These are phyloP conservation scores for Trichosanthes truncata DNA, from an alignment of 306 rosid genomes.

Conservation along the genomic window DNA sequence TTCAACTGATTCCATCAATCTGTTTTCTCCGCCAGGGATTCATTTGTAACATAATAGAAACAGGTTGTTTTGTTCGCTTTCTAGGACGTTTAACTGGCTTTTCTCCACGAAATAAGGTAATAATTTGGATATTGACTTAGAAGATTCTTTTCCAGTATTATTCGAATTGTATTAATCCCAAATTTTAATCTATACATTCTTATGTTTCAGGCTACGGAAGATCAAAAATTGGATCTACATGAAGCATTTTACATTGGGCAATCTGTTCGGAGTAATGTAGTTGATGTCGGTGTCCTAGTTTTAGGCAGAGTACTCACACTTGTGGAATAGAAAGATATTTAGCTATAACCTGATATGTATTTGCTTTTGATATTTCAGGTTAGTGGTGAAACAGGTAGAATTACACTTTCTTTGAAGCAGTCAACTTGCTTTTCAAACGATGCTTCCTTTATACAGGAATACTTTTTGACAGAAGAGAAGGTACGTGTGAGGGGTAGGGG, in stretches of 20 bases:
- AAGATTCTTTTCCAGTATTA: neutral
- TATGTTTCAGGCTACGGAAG: conserved; percentile 56
- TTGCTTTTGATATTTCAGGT: conserved; percentile 26
- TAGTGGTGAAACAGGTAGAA: conserved; percentile 48
- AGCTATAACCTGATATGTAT: neutral
- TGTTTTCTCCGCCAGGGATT: conserved; percentile 53
- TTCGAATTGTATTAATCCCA: neutral
- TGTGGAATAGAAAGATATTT: conserved; percentile 1
- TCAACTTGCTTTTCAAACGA: conserved; percentile 66
- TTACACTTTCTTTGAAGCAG: conserved; percentile 72
- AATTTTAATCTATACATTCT: neutral
- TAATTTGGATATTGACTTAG: neutral
- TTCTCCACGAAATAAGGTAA: conserved; percentile 74
- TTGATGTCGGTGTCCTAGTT: conserved; percentile 52
- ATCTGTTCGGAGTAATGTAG: conserved; percentile 72
- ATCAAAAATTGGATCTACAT: conserved; percentile 44
- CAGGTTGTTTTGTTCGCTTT: conserved; percentile 92
- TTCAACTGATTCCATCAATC: neutral
- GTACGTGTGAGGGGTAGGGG: conserved; percentile 17
- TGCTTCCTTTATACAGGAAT: conserved; percentile 73
- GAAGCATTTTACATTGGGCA: conserved; percentile 82
- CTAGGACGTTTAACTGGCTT: conserved; percentile 90
- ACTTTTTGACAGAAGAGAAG: conserved; percentile 71
- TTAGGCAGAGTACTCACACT: neutral
- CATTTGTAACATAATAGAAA: conserved; percentile 71